Evolutionary conservation across 2,329 filamentous ascomycete species (phyloP).

Genomic region (Ophiostoma sp.): DNA sequence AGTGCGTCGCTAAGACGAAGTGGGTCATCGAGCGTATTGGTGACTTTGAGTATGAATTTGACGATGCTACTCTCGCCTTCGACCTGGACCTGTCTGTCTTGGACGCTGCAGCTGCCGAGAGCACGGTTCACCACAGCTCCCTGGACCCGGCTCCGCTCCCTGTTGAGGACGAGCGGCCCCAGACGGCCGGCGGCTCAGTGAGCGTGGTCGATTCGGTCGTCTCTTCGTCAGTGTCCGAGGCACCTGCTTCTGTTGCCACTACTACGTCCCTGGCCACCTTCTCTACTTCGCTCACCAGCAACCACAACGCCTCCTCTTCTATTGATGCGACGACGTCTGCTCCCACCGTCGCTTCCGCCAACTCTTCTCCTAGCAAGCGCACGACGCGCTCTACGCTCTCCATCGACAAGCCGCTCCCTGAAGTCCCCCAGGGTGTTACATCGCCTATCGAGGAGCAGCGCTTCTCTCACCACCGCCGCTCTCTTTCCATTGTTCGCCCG

Average conservation of each 20-base stretch:
- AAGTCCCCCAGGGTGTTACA: slow-evolving; percentile 58
- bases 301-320: slow-evolving; percentile 12
- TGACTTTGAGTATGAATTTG: slow-evolving; percentile 84
- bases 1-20: slow-evolving; percentile 86
- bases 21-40: slow-evolving; percentile 83
- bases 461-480: slow-evolving; percentile 32
- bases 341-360: slow-evolving; percentile 38
- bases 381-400: slow-evolving; percentile 44
- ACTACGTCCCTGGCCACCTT: slow-evolving; percentile 13
- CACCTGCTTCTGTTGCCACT: slow-evolving; percentile 5
- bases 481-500: slow-evolving; percentile 45
- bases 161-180: slow-evolving; percentile 22
- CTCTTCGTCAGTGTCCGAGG: slow-evolving; percentile 38
- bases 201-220: slow-evolving; percentile 36
- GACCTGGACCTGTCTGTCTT: slow-evolving; percentile 60
- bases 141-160: slow-evolving; percentile 37
- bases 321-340: neutral
- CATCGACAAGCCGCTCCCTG: slow-evolving; percentile 68
- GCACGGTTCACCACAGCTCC: slow-evolving; percentile 31
- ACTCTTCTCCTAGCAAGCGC: slow-evolving; percentile 24
- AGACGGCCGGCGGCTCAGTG: slow-evolving; percentile 35
- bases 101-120: slow-evolving; percentile 43
- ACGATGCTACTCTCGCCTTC: slow-evolving; percentile 50
- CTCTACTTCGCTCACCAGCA: neutral
- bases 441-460: slow-evolving; percentile 39